Percentiles rank a stretch among this genome's conserved stretches.
Conservation (phyloP, 371 early-diverging fungal genomes). For the Mucor sp. region DNA sequence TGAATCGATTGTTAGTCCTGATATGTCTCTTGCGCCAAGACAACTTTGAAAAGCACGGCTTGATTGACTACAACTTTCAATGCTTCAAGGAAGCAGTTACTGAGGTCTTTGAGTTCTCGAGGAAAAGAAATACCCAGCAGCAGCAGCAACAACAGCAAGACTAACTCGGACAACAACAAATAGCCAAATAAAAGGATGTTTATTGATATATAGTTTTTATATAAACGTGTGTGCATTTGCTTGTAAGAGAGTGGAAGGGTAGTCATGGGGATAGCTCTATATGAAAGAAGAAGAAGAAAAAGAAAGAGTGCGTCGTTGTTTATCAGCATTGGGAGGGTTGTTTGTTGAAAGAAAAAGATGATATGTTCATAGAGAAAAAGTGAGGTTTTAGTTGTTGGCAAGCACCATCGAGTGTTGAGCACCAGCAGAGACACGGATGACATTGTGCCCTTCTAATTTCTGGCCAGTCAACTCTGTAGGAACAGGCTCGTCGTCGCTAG, state of each 20-base stretch:
- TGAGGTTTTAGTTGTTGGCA: slow-evolving; percentile 21
- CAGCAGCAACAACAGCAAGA: neutral
- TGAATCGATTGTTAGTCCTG: slow-evolving; percentile 76
- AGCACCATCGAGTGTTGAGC: slow-evolving; percentile 78
- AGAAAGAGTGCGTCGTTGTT: neutral
- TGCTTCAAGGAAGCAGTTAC: slow-evolving; percentile 76
- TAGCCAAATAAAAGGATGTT: neutral
- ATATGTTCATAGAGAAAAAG: neutral
- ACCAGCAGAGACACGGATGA: slow-evolving; percentile 68
- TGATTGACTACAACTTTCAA: slow-evolving; percentile 89
- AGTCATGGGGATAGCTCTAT: neutral
- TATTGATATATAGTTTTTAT: neutral
- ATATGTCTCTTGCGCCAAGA: slow-evolving; percentile 86
- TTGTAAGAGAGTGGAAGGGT: neutral
- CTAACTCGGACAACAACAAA: neutral
- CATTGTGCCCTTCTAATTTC: slow-evolving; percentile 54
- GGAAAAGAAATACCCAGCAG: slow-evolving; percentile 45
- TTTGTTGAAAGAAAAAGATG: neutral
- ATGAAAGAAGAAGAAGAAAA: neutral
- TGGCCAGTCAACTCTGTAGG: slow-evolving; percentile 59
- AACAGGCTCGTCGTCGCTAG: slow-evolving; percentile 63
- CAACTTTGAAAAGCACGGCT: slow-evolving; percentile 85
- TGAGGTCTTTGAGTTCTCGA: slow-evolving; percentile 69
- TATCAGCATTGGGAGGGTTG: no score
- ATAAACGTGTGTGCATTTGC: neutral